These are phyloP conservation scores for Chaetomium sp. DNA, from an alignment of 2,329 filamentous ascomycete species.

Conservation along the genomic window DNA sequence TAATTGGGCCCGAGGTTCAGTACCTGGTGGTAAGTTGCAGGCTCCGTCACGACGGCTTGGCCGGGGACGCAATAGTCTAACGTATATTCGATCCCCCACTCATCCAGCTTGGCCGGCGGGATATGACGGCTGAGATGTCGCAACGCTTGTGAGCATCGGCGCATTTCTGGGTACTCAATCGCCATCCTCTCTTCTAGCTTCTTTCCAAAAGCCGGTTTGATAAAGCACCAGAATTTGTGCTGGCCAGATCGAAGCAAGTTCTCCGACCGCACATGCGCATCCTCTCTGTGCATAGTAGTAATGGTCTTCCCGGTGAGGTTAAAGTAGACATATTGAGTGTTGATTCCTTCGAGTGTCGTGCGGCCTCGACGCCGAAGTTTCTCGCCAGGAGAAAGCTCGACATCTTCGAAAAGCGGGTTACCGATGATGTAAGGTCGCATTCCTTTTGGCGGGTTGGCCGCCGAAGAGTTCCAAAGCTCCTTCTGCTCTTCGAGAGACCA, in stretches of 20 bases:
- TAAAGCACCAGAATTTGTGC: conserved; percentile 26
- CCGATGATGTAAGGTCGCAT: conserved; percentile 23
- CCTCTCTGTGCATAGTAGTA: conserved; percentile 25
- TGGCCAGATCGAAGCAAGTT: conserved; percentile 24
- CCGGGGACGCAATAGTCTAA: conserved; percentile 24
- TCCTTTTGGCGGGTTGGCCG: conserved; percentile 20
- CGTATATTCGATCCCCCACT: conserved; percentile 25
- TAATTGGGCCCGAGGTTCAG: conserved; percentile 25
- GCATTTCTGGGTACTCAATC: conserved; percentile 21
- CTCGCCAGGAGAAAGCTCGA: conserved; percentile 23
- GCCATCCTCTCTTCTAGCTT: conserved; percentile 22
- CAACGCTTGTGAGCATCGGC: conserved; percentile 22
- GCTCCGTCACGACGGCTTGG: conserved; percentile 24
- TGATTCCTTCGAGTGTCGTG: conserved; percentile 22
- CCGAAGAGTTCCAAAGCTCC: conserved; percentile 23
- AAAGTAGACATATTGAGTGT: conserved; percentile 26
- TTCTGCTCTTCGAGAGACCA: conserved; percentile 21
- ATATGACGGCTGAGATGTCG: conserved; percentile 25
- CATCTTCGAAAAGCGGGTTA: conserved; percentile 23
- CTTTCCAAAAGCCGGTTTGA: conserved; percentile 21
- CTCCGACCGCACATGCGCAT: conserved; percentile 25
- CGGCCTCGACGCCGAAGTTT: conserved; percentile 22
- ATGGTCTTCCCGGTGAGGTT: conserved; percentile 24
- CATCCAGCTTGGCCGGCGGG: conserved; percentile 20
- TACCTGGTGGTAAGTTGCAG: conserved; percentile 25